Evolutionary conservation across 2,329 filamentous ascomycete species (phyloP), one percentile per base, ranked within the genome.

Genomic region (Botrytis squamosa): DNA sequence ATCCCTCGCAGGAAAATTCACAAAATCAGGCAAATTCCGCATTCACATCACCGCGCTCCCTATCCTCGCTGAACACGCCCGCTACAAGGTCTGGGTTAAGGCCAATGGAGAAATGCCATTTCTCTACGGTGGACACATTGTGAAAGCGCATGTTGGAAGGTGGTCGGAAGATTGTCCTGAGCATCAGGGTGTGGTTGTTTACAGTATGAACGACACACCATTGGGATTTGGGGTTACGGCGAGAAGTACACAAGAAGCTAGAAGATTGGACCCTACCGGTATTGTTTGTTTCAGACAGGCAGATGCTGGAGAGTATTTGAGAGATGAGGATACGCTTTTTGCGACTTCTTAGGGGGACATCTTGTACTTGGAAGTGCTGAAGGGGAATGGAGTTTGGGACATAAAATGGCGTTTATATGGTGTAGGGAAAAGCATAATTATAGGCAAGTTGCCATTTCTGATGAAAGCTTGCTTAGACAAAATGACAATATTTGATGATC

Each of bases 11-110:
- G 94, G 94, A 80, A 97, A 98, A 82, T 97, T 98, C 85, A 98
- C 95, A 75, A 98, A 98, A 86, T 93, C 94, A 7, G 94, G 94
- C 76, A 98, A 98, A 83, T 98, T 99, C 85, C 87, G 95, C 71
- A 87, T 99, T 72, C 95, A 98, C 85, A 93, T 98, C 81, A 98
- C 95, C 1, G 93, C 78, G 29, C 87, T 99, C 74, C 92, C 94
- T 76, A 89, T 98, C 76, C 92, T 99, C 77, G 93, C 95, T 73
- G 92, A 93, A 77, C 94, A 98, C 83, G 95, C 95, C 63, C 88
- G 96, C 74, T 97, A 97, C 85, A 98, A 98, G 89, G 91, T 98
- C 79, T 98, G 95, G 94, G 91, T 99, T 78, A 97, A 97, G 84
- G 89, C 91, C 74, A 98, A 98, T 84, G 96, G 96, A 78, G 95